Conservation (phyloP, 495 filamentous ascomycete genomes). For the Aspergillus haitiensis region DNA sequence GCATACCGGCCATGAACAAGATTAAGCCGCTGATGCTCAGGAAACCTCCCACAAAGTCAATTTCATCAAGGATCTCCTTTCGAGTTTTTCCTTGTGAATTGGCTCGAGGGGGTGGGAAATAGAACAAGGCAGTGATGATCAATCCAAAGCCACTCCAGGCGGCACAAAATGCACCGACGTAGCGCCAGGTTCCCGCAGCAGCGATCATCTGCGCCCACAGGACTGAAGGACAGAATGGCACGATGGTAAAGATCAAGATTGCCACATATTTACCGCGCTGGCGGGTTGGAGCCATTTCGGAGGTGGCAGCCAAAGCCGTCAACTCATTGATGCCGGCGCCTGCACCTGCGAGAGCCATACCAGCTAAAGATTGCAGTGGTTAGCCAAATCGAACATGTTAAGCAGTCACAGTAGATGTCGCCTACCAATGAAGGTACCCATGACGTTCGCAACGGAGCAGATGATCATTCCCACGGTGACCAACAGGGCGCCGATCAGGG, state of each 20-base stretch:
- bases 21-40: conserved; percentile 65
- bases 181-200: conserved; percentile 59
- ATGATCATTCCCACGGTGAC: conserved; percentile 67
- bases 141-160: conserved; percentile 64
- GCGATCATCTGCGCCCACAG: conserved; percentile 71
- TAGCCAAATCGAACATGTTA: conserved; percentile 2
- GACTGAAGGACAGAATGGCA: conserved; percentile 67
- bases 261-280: conserved; percentile 70
- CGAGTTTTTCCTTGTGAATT: conserved; percentile 51
- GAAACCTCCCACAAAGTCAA: conserved; percentile 68
- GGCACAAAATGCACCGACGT: conserved; percentile 59
- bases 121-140: conserved; percentile 62
- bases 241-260: conserved; percentile 63
- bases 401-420: conserved; percentile 12
- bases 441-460: conserved; percentile 59
- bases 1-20: conserved; percentile 63
- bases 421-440: conserved; percentile 70
- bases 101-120: conserved; percentile 62
- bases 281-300: conserved; percentile 66
- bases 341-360: conserved; percentile 63
- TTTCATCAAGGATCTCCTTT: conserved; percentile 52
- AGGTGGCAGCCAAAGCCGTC: conserved; percentile 63
- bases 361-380: conserved; percentile 40
- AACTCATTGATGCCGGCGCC: conserved; percentile 66
- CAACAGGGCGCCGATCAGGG: conserved; percentile 57